Evolutionary conservation across 352 stramenopile species (phyloP), one percentile per base, ranked within the genome.

Genomic region (Phytophthora sansomeana): DNA sequence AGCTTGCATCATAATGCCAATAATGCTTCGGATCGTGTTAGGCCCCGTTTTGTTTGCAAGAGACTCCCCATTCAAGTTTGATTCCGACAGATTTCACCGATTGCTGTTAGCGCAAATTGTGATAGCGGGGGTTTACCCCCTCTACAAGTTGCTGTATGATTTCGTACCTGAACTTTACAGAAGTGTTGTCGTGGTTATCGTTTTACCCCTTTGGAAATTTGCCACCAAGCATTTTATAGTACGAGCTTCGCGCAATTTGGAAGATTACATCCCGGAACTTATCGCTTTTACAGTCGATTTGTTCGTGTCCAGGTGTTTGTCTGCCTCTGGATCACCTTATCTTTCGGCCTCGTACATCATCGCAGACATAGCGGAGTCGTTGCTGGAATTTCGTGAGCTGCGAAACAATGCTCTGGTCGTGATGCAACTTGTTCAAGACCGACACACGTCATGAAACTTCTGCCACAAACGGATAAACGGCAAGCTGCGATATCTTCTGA

Each of bases 91-190:
- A 53, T 73, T 56, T 26, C 43, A 60, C 16, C 30, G 53, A 8
- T 63, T 17, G 6, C 63, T 63, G 63, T 57, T 35, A 30, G 46
- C 24, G 26, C n/a, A n/a, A n/a, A 56, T 29, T 41, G 21, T 5
- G 24, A 69, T n/a, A 52, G n/a, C 48, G 11, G 65, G 33, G 0
- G 29, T 73, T 11, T 73, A 64, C n/a, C 65, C 69, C 58, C 7
- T 73, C 3, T 63, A 68, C 51, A 73, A 64, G 46, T 42, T 55
- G 6, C 33, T 73, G 6, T 69, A 73, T 44, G 58, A 68, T 21
- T 24, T 60, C 1, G 49, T 68, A 21, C 58, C 58, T 5, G 49
- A 29, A 13, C 13, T 10, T 10, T 72, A 58, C 38, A 50, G 58
- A 17, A 57, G 63, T 7, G 9, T 0, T 2, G 64, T 55, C 2